Base-by-base conservation (phyloP, 176 grass and related monocot species). In the Puccinellia tenuiflora region DNA sequence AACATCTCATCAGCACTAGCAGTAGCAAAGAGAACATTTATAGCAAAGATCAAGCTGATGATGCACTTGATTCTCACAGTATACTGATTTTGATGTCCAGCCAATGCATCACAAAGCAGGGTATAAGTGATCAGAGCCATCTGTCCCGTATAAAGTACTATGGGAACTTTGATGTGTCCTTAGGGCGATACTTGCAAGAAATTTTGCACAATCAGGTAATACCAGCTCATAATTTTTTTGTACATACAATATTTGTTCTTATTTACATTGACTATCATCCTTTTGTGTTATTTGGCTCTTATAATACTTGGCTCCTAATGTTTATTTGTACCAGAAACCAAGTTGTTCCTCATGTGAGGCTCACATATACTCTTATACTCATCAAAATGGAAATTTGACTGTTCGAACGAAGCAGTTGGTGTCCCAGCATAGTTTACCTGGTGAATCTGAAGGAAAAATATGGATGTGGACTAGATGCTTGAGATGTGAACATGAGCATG, bases 391-490 rank as follows among this genome's bases (percentile, higher is more conserved):
- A 61, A 99, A 94, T 86, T 84, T 99, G 73, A 99, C 87, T 5
- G 88, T 99, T 79, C 79, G 85, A 75, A 82, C 93, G 22, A 99
- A 86, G 59, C 68, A 57, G 37, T 65, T 99, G 34, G 30, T 68
- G 50, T 81, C 87, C 42, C 50, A 88, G 43, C 64, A 70, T 39
- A 40, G 37, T 67, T 87, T 99, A 75, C 87, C 93, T 34, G 97
- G 97, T 26, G 91, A 96, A 79, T 80, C 67, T 6, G 89, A 99
- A 81, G 91, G 93, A 43, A 96, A 96, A 91, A 99, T 96, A 81
- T 99, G 97, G 97, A 96, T 99, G 97, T 99, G 97, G 97, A 96
- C 93, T 47, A 85, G 78, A 68, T 99, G 97, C 87, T 80, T 93
- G 40, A 99, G 92, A 92, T 99, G 97, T 88, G 88, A 96, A 45